These are phyloP conservation scores for Senna tora DNA, from an alignment of 306 rosid genomes.

Conservation along the genomic window DNA sequence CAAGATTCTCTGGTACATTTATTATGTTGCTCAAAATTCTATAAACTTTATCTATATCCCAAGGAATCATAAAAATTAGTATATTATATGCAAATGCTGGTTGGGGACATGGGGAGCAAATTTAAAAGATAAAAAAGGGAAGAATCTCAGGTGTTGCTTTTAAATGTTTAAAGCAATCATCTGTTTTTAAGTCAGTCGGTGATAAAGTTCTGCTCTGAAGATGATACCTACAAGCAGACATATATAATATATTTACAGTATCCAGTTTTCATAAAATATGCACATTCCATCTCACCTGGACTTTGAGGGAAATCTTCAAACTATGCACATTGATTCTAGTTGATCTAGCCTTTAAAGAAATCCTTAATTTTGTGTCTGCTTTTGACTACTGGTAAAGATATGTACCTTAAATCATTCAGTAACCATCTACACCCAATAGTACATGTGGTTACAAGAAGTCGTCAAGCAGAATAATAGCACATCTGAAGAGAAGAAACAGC, in stretches of 20 bases:
- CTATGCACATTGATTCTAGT: background rate
- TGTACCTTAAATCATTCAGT: background rate
- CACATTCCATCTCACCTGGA: no score
- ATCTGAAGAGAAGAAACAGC: background rate
- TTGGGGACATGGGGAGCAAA: background rate
- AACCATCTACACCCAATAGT: background rate
- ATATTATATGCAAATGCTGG: background rate
- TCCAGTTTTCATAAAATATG: conserved; percentile 1
- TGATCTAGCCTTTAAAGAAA: background rate
- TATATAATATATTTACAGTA: background rate
- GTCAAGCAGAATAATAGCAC: background rate
- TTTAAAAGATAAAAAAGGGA: no score
- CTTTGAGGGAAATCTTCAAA: no score
- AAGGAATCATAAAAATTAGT: background rate
- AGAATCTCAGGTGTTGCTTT: no score
- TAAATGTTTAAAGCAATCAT: background rate
- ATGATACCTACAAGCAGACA: conserved; percentile 13
- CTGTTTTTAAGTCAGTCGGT: background rate
- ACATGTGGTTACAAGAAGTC: background rate
- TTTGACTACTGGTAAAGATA: background rate
- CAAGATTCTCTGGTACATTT: background rate
- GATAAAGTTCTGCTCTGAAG: background rate
- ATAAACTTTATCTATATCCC: background rate
- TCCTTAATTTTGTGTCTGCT: background rate
- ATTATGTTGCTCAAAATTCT: background rate